These are phyloP conservation scores for Cryptococcus sp. DNA, from an alignment of 1,284 basidiomycete species.

Conservation along the genomic window DNA sequence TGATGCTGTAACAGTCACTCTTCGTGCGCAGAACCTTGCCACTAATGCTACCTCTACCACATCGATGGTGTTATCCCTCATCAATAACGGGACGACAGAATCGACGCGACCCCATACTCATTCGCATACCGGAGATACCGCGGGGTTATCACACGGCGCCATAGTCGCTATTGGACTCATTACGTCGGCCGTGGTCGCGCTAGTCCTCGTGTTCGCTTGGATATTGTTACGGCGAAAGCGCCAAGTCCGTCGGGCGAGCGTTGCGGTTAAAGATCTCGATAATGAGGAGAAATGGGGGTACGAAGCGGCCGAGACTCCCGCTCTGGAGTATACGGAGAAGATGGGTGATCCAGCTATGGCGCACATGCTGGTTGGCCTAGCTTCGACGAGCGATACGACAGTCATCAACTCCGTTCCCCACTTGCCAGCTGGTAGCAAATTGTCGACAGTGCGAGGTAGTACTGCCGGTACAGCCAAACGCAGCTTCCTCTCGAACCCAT, in stretches of 20 bases:
- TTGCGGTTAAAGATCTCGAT: conserved; percentile 40
- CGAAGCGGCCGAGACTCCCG: conserved; percentile 31
- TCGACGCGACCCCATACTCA: conserved; percentile 27
- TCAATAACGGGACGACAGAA: conserved; percentile 50
- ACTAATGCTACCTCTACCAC: conserved; percentile 73
- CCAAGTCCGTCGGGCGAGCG: conserved; percentile 48
- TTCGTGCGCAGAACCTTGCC: conserved; percentile 25
- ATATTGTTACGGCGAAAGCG: conserved; percentile 62
- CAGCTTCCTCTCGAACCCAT: conserved; percentile 25
- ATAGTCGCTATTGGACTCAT: conserved; percentile 62
- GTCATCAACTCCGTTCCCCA: conserved; percentile 1
- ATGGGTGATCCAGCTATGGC: conserved; percentile 23
- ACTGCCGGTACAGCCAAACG: conserved; percentile 29
- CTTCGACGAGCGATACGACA: background rate
- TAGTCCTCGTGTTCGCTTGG: conserved; percentile 60
- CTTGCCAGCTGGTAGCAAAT: background rate
- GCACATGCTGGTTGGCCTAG: conserved; percentile 11
- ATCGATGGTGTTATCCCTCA: conserved; percentile 61
- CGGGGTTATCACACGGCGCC: conserved; percentile 58
- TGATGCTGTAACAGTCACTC: conserved; percentile 27
- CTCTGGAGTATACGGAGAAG: conserved; percentile 18
- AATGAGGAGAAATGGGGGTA: conserved; percentile 16
- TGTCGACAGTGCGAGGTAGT: conserved; percentile 3
- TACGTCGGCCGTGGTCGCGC: conserved; percentile 64
- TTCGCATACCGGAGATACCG: conserved; percentile 39